Conservation (phyloP, 208 protist species). For the Wallacemonas rigidus region DNA sequence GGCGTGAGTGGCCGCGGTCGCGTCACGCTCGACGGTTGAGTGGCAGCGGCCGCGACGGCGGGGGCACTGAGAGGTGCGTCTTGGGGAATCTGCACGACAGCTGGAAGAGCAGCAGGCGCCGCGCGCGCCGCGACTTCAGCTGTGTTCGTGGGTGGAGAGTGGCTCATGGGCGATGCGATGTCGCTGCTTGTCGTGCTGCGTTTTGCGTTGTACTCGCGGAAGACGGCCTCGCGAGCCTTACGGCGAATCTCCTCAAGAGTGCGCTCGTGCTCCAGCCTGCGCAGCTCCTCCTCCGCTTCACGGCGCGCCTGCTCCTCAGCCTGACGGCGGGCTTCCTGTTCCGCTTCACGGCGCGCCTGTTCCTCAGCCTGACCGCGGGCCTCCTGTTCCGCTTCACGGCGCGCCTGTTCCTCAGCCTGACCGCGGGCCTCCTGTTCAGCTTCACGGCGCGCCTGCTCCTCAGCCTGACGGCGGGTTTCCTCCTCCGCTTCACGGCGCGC, state of each 20-base stretch:
- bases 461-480: slow-evolving; percentile 10
- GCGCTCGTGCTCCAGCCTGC: slow-evolving; percentile 22
- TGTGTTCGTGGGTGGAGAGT: neutral
- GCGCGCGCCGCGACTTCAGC: neutral
- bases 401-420: slow-evolving; percentile 21
- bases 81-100: neutral
- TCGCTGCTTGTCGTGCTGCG: slow-evolving; percentile 18
- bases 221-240: slow-evolving; percentile 40
- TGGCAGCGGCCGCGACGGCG: neutral
- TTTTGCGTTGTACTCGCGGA: slow-evolving; percentile 45
- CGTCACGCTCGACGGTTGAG: neutral
- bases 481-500: slow-evolving; percentile 15
- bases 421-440: slow-evolving; percentile 21
- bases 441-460: slow-evolving; percentile 17
- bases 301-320: slow-evolving; percentile 26
- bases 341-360: slow-evolving; percentile 18
- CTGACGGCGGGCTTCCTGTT: slow-evolving; percentile 23
- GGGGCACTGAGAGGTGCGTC: too few relatives aligned
- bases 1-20: neutral
- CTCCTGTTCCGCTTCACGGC: slow-evolving; percentile 22
- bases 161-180: neutral
- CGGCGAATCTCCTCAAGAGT: slow-evolving; percentile 41
- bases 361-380: slow-evolving; percentile 23
- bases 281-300: slow-evolving; percentile 18
- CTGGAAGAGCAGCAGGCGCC: neutral